Evolutionary conservation across 805 yeast genomes (phyloP), one percentile per base, ranked within the genome.

Genomic region (Monosporozyma yasuniensis): DNA sequence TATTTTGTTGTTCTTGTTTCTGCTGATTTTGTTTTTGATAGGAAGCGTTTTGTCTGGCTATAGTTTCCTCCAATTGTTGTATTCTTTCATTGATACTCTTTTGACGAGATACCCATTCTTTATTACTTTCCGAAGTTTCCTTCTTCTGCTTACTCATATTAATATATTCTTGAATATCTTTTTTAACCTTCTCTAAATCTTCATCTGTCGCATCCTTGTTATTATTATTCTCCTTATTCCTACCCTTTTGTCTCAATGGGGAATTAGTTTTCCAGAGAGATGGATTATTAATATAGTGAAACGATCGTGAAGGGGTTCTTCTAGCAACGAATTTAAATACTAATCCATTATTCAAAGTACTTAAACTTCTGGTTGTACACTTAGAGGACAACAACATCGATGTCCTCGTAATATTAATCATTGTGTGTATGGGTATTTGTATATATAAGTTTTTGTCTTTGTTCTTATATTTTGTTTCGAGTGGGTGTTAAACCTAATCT

Each of bases 101-200:
- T 52, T 57, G 56, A 6, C 57, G 53, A 39, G 53, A 56, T 50
- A 52, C 56, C 54, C 55, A 51, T 25, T 54, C 50, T 8, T 42
- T 42, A 25, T 51, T 49, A 8, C 46, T 51, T 44, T 19, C 22
- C 5, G 23, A 11, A 9, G 7, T 19, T 11, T 12, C 54, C 52
- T 30, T 44, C 41, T 50, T 51, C 41, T 54, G 54, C 6, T 58
- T 52, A 12, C 54, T 58, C 27, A 39, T 16, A n/a, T 55, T 52
- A n/a, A 61, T 50, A 39, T 52, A 63, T n/a, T 56, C 52, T 27
- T 59, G 54, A 9, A 64, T 55, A 35, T 60, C 61, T 37, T 54
- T 55, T 42, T 51, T 56, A 18, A 65, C 38, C 16, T 46, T 47
- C 7, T 56, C 61, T 11, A 64, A 43, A 47, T 62, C 66, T 27